Base-by-base conservation (phyloP, 768 basidiomycete species). In the Leccinellum rugosiceps region DNA sequence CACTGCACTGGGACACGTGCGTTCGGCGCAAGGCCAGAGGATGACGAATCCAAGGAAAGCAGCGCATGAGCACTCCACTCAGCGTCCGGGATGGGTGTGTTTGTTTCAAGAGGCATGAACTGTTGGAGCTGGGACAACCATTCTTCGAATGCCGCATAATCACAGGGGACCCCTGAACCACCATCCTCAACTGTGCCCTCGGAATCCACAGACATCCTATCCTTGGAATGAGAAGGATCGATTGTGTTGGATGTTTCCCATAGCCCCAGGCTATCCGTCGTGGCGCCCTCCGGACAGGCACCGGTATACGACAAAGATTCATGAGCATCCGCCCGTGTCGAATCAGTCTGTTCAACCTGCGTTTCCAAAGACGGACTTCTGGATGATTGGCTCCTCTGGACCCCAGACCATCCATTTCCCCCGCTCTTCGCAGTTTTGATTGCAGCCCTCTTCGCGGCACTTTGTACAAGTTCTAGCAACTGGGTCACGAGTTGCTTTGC, bases 401-500 rank as follows among this genome's bases (percentile, higher is more conserved):
- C 70, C 65, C 62, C 76, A 74, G 55, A 74, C 69, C 25, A 68
- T 62, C 51, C 32, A 43, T 54, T 62, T 21, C 49, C 38, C 30
- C 32, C 25, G 14, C 19, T 61, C 58, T 52, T 69, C 41, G 58
- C 59, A 38, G 62, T 81, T 65, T 79, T 82, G 38, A 82, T 73
- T 2, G 85, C 82, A 32, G 86, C 88, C 65, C 83, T 87, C 55
- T 75, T 75, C 15, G 81, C 77, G 6, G 88, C 88, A 50, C 69
- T 72, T 63, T 85, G 85, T 56, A 90, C 79, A 11, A 90, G 72
- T 21, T 74, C 74, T 15, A 86, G 73, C 32, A 91, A 75, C 65
- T 91, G 84, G 3, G 77, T 72, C 15, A 88, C 75, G 32, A 92
- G 74, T 62, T 81, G 82, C 58, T 81, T 83, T 6, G 82, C 80